phyloP scores from a whole-genome alignment of 495 filamentous ascomycete species.

The Hypoxylon subgilvum region DNA sequence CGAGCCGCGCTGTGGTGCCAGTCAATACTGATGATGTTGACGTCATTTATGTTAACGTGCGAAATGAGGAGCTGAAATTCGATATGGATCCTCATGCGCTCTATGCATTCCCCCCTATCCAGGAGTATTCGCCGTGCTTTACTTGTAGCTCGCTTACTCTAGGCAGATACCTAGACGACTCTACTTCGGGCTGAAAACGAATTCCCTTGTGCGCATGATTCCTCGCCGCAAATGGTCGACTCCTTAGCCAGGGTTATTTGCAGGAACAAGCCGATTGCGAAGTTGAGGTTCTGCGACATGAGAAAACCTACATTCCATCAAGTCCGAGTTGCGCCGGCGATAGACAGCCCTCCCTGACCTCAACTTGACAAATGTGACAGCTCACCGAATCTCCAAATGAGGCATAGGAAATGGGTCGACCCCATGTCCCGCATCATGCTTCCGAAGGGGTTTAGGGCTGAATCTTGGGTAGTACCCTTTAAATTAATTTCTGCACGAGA shows the following conservation, averaged over 20 bases:
- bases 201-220: slow-evolving; percentile 2
- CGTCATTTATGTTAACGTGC: slow-evolving; percentile 20
- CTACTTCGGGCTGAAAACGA: neutral
- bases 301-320: slow-evolving; percentile 9
- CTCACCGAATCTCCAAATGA: slow-evolving; percentile 32
- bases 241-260: slow-evolving; percentile 7
- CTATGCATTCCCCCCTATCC: slow-evolving; percentile 3
- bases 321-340: slow-evolving; percentile 19
- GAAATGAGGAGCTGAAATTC: slow-evolving; percentile 17
- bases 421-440: slow-evolving; percentile 32
- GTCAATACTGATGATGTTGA: slow-evolving; percentile 19
- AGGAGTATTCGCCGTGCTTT: neutral
- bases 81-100: slow-evolving; percentile 23
- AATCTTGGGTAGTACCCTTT: slow-evolving; percentile 31
- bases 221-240: slow-evolving; percentile 13
- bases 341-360: slow-evolving; percentile 3
- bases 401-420: slow-evolving; percentile 15
- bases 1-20: slow-evolving; percentile 9
- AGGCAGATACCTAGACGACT: slow-evolving; percentile 20
- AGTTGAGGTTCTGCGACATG: slow-evolving; percentile 6
- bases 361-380: slow-evolving; percentile 20
- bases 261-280: slow-evolving; percentile 14
- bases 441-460: slow-evolving; percentile 38
- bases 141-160: slow-evolving; percentile 19
- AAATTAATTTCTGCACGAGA: slow-evolving; percentile 18